Percentiles rank a stretch among this genome's conserved stretches.
Conservation (phyloP, 2,329 filamentous ascomycete species). For the Hymenoscyphus occultus region DNA sequence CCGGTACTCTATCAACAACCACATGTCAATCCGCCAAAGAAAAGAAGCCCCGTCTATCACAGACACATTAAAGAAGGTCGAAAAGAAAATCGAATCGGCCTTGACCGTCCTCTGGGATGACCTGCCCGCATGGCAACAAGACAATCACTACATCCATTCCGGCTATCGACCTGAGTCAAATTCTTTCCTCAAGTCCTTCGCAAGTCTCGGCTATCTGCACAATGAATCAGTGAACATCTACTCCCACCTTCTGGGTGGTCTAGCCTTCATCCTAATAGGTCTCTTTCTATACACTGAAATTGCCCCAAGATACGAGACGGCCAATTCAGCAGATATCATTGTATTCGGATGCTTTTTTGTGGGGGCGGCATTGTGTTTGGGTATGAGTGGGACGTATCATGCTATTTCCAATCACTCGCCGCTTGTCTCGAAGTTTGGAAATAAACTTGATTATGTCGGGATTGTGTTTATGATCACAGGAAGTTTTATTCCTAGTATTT, state of each 20-base stretch:
- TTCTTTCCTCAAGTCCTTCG: slow-evolving; percentile 57
- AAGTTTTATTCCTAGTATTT: slow-evolving; percentile 83
- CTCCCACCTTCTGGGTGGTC: slow-evolving; percentile 64
- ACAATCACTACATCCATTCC: slow-evolving; percentile 67
- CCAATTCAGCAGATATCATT: slow-evolving; percentile 60
- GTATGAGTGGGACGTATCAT: slow-evolving; percentile 84
- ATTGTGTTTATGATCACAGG: slow-evolving; percentile 92
- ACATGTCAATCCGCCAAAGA: slow-evolving; percentile 32
- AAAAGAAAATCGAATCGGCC: slow-evolving; percentile 38
- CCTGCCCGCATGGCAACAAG: slow-evolving; percentile 52
- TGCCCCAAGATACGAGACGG: slow-evolving; percentile 62
- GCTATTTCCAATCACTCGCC: slow-evolving; percentile 81
- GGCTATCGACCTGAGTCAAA: slow-evolving; percentile 63
- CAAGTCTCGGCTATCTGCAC: slow-evolving; percentile 60
- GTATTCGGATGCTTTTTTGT: slow-evolving; percentile 77
- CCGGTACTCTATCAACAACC: background rate
- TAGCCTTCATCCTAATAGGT: slow-evolving; percentile 53
- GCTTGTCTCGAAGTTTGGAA: slow-evolving; percentile 75
- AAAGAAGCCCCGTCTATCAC: slow-evolving; percentile 21
- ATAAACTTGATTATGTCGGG: slow-evolving; percentile 91
- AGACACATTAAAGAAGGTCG: slow-evolving; percentile 27
- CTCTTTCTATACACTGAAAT: slow-evolving; percentile 55
- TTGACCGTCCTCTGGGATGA: slow-evolving; percentile 49
- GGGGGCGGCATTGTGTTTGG: slow-evolving; percentile 69
- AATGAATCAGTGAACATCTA: slow-evolving; percentile 68